phyloP scores from a whole-genome alignment of 768 basidiomycete genomes.

The Sutorius australiensis region DNA sequence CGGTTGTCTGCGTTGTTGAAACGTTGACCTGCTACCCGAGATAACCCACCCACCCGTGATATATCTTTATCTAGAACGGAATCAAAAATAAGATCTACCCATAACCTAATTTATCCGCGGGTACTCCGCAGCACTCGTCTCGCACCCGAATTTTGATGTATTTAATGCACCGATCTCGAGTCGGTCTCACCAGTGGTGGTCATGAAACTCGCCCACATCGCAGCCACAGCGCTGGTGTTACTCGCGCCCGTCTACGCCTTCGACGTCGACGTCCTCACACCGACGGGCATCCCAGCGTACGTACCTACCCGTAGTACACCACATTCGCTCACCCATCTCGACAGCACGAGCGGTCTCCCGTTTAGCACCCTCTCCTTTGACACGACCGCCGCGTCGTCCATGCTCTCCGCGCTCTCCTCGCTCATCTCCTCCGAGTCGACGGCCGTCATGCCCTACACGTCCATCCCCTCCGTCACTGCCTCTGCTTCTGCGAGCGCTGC shows the following conservation, averaged over 20 bases:
- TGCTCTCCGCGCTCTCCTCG: constrained; percentile 21
- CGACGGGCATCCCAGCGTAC: constrained; percentile 23
- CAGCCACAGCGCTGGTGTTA: background rate
- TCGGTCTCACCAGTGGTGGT: background rate
- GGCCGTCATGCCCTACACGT: constrained; percentile 8
- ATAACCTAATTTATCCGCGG: no score
- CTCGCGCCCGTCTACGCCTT: constrained; percentile 8
- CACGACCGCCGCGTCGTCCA: constrained; percentile 19
- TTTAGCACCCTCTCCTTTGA: constrained; percentile 19
- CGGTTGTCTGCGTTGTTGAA: constrained; percentile 8
- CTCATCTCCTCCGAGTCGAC: constrained; percentile 28
- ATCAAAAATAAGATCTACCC: no score
- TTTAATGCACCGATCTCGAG: background rate
- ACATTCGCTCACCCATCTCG: background rate
- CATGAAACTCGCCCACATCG: constrained; percentile 16
- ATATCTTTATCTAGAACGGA: no score
- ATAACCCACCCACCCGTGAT: no score
- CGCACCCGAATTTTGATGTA: no score
- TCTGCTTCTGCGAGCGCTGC: background rate
- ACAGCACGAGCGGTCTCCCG: constrained; percentile 24
- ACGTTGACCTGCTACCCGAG: background rate
- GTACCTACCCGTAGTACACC: background rate
- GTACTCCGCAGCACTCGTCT: no score
- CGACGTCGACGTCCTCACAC: background rate
- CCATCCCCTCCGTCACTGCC: background rate